Percentiles rank a stretch among this genome's conserved stretches.
Conservation (phyloP, 805 yeast species). For the Yarrowia sp. region DNA sequence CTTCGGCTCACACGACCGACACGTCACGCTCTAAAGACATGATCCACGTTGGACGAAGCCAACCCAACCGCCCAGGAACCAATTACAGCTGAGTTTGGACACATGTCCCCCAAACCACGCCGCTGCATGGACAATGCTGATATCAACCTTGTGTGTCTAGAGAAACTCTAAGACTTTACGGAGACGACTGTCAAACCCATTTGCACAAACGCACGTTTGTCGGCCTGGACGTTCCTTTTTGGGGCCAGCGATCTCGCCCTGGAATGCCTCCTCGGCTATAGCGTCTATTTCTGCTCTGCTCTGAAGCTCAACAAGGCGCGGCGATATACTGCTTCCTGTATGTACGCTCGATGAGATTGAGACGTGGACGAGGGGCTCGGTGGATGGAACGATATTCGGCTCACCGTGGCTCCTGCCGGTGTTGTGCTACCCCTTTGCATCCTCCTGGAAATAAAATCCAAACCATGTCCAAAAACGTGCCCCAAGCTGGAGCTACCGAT, state of each 20-base stretch:
- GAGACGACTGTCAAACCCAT: background rate
- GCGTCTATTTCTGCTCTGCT: background rate
- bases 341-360: background rate
- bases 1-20: constrained; percentile 23
- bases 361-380: too few species aligned
- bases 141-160: constrained; percentile 4
- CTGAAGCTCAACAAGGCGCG: background rate
- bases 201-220: background rate
- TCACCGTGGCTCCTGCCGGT: too few species aligned
- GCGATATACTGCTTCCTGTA: background rate
- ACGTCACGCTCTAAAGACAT: constrained; percentile 24
- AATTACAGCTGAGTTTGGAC: constrained; percentile 17
- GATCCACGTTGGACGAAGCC: constrained; percentile 11
- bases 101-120: constrained; percentile 14
- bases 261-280: background rate
- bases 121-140: constrained; percentile 23
- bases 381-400: too few species aligned
- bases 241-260: background rate
- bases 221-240: background rate
- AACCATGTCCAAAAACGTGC: constrained; percentile 10
- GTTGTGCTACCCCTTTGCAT: background rate
- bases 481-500: background rate
- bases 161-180: background rate
- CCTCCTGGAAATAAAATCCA: background rate
- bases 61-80: constrained; percentile 20